phyloP scores from a whole-genome alignment of 192 early-diverging fungal genomes.

The Phlyctochytrium bullatum region DNA sequence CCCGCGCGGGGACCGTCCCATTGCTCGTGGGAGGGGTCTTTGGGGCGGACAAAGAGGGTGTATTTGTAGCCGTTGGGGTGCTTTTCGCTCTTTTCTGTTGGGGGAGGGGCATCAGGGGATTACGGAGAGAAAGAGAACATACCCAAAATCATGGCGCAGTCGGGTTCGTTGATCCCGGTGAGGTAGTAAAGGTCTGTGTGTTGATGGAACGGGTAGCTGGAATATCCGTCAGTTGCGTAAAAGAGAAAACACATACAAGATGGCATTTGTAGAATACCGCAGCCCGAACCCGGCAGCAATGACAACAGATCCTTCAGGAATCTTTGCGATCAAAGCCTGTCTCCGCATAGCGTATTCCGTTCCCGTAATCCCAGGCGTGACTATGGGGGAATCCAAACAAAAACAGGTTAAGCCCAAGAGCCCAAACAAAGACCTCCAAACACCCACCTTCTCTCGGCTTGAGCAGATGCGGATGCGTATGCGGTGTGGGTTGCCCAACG shows the following conservation, averaged over 20 bases:
- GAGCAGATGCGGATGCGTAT: conserved; percentile 83
- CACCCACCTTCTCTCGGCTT: conserved; percentile 68
- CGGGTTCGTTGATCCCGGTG: conserved; percentile 89
- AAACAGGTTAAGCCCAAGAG: background rate
- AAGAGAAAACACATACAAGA: conserved; percentile 61
- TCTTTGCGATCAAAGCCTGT: conserved; percentile 50
- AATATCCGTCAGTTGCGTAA: background rate
- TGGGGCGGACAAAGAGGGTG: conserved; percentile 84
- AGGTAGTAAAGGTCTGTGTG: conserved; percentile 89
- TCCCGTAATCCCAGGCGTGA: conserved; percentile 74
- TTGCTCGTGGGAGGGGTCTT: conserved; percentile 69
- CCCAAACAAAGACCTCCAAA: conserved; percentile 6
- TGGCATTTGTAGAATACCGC: conserved; percentile 82
- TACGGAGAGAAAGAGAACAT: background rate
- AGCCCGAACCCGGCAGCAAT: conserved; percentile 69
- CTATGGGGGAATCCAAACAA: conserved; percentile 28
- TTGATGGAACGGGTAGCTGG: conserved; percentile 88
- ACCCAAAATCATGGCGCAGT: conserved; percentile 54
- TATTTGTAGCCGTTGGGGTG: conserved; percentile 61
- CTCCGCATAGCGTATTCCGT: conserved; percentile 80
- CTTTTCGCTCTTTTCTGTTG: conserved; percentile 36
- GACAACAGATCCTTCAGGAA: conserved; percentile 60
- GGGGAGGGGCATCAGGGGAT: background rate
- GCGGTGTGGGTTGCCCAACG: conserved; percentile 76
- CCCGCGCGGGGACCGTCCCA: conserved; percentile 94